Conservation (phyloP, 257 asterid genomes). For the Handroanthus guayacan region DNA sequence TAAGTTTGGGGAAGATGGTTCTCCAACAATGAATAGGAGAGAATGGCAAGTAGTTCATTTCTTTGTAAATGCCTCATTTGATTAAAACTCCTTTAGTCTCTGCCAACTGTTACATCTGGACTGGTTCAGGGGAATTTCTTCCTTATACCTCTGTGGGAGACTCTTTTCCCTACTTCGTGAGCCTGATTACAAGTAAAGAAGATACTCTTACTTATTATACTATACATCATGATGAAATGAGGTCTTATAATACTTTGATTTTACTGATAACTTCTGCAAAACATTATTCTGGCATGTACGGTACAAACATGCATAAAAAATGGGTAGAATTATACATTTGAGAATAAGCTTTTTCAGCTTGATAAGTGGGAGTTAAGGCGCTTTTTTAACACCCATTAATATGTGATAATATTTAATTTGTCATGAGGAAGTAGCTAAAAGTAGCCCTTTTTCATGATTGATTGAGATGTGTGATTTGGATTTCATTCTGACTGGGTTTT, state of each 20-base stretch:
- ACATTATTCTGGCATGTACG: not conserved
- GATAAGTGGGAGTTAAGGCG: not conserved
- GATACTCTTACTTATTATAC: not conserved
- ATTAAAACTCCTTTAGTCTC: not conserved
- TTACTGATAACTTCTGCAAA: too few species aligned
- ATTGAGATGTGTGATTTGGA: not conserved
- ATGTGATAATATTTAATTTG: too few species aligned
- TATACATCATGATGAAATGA: not conserved
- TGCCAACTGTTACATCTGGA: not conserved
- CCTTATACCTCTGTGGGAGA: not conserved
- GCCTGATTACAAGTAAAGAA: not conserved
- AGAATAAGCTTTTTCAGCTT: not conserved
- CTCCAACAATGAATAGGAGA: too few species aligned
- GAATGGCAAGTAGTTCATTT: not conserved
- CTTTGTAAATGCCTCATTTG: not conserved
- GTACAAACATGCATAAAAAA: too few species aligned
- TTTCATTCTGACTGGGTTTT: not conserved
- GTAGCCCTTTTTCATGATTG: not conserved
- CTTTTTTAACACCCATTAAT: too few species aligned
- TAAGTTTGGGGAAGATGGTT: too few species aligned
- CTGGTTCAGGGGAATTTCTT: not conserved
- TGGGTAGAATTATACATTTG: too few species aligned
- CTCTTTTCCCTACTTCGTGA: not conserved
- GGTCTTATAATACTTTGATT: not conserved
- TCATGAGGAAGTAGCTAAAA: not conserved